These are phyloP conservation scores for Candida saitoana DNA, from an alignment of 805 yeast species.

Conservation along the genomic window DNA sequence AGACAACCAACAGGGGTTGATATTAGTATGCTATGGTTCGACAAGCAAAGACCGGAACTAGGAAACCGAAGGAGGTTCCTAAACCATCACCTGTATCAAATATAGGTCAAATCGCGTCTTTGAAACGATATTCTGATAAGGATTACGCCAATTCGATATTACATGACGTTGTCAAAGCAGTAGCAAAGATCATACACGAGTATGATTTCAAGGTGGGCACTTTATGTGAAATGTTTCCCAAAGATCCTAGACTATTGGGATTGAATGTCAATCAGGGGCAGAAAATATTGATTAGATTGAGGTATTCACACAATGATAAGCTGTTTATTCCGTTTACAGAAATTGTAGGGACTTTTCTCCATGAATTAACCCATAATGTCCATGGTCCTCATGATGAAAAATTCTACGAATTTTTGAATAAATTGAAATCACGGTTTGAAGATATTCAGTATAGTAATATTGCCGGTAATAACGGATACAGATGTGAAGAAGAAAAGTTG, in stretches of 20 bases:
- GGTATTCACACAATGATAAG: constrained; percentile 51
- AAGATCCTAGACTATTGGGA: constrained; percentile 61
- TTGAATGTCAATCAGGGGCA: constrained; percentile 76
- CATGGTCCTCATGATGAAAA: constrained; percentile 75
- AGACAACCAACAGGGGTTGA: too few species aligned
- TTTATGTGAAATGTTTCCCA: constrained; percentile 81
- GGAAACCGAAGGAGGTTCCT: constrained; percentile 8
- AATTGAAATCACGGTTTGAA: constrained; percentile 49
- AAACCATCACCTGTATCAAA: constrained; percentile 34
- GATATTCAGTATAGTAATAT: constrained; percentile 40
- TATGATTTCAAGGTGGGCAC: constrained; percentile 61
- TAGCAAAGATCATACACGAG: constrained; percentile 74
- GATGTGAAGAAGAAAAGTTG: constrained; percentile 44
- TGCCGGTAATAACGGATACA: constrained; percentile 42
- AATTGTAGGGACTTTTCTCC: constrained; percentile 78
- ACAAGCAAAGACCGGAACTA: constrained; percentile 4
- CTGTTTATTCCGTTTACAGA: constrained; percentile 62
- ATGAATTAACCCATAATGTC: constrained; percentile 79
- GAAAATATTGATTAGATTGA: constrained; percentile 65
- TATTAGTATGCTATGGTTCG: constrained; percentile 12
- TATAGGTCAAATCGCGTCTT: constrained; percentile 34
- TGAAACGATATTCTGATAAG: constrained; percentile 32
- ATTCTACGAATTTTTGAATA: constrained; percentile 66
- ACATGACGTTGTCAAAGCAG: constrained; percentile 63
- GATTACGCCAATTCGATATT: constrained; percentile 47